These are phyloP conservation scores for Suillus ampliporus DNA, from an alignment of 768 basidiomycete genomes.

Conservation along the genomic window DNA sequence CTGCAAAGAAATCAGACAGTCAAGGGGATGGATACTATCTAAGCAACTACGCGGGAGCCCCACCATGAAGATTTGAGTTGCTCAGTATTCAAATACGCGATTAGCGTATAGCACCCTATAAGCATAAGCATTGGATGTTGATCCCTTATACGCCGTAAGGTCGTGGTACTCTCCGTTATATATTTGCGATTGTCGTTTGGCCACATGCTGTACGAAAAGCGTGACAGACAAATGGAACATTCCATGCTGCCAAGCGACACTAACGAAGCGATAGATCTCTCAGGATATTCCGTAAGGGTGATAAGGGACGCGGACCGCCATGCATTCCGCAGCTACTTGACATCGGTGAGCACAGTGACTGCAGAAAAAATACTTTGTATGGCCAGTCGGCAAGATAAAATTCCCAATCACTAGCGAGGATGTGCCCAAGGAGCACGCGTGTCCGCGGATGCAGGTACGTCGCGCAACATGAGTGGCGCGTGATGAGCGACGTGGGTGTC, in stretches of 20 bases:
- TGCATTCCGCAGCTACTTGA: neutral
- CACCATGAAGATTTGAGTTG: conserved; percentile 1
- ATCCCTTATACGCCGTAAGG: conserved; percentile 14
- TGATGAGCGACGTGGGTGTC: conserved; percentile 25
- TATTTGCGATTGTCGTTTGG: neutral
- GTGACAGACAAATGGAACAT: conserved; percentile 7
- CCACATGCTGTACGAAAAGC: conserved; percentile 4
- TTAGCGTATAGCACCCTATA: neutral
- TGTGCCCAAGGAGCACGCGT: conserved; percentile 23
- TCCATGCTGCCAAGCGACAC: neutral
- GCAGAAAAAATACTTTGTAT: conserved; percentile 4
- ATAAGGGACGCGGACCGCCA: conserved; percentile 7
- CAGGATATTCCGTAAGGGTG: conserved; percentile 10
- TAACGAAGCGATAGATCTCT: neutral
- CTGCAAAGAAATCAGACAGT: conserved; percentile 3
- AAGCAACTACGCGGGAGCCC: neutral
- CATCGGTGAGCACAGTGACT: neutral
- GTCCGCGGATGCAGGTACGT: conserved; percentile 8
- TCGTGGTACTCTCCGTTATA: neutral
- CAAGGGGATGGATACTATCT: conserved; percentile 11
- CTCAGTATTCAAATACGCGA: neutral
- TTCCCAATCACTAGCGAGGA: conserved; percentile 1
- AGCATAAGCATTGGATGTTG: no score
- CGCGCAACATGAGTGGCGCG: conserved; percentile 1
- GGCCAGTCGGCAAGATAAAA: neutral